These are phyloP conservation scores for Spergularia marina DNA, from an alignment of 148 eudicot genomes.

Conservation along the genomic window DNA sequence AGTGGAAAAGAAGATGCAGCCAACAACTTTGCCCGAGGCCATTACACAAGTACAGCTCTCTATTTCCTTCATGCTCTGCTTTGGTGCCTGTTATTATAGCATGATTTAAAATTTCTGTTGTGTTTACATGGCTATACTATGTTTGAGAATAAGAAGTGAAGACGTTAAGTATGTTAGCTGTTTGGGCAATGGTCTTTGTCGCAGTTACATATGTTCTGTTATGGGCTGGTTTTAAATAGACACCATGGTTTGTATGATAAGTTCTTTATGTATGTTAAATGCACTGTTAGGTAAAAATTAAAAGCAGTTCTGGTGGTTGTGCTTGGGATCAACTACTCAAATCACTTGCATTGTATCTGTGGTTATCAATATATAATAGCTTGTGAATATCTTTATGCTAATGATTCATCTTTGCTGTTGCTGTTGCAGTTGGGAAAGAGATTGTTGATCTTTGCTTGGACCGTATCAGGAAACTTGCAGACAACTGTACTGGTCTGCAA, in stretches of 20 bases:
- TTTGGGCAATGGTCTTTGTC: too few species aligned
- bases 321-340: too few species aligned
- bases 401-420: not conserved
- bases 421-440: conserved; percentile 43
- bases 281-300: not conserved
- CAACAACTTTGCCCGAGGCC: conserved; percentile 52
- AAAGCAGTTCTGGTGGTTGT: not conserved
- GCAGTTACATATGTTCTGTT: not conserved
- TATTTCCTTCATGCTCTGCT: not conserved
- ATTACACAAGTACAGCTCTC: conserved; percentile 34
- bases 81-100: too few species aligned
- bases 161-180: too few species aligned
- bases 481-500: conserved; percentile 51
- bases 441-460: conserved; percentile 49
- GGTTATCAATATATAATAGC: not conserved
- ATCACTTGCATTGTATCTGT: too few species aligned
- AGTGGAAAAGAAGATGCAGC: conserved; percentile 54
- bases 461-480: conserved; percentile 44
- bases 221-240: not conserved
- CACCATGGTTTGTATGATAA: not conserved
- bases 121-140: too few species aligned
- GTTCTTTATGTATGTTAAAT: not conserved
- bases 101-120: too few species aligned
- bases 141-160: too few species aligned
- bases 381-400: not conserved